Evolutionary conservation across 2,329 filamentous ascomycete genomes (phyloP).

Genomic region (Corniculantispora saksenae): DNA sequence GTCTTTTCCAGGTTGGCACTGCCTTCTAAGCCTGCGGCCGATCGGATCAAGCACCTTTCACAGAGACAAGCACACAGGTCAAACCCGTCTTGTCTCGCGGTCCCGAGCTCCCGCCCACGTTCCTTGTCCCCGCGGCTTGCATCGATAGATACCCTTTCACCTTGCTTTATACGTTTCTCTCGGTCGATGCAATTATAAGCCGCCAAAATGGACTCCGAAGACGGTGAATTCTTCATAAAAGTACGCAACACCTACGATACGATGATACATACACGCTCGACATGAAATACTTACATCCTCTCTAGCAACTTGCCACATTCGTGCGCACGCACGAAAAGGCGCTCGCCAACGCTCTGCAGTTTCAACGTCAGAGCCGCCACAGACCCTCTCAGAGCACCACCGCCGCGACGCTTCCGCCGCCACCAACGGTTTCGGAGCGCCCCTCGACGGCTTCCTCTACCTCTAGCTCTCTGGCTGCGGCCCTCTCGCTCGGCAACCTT

Average conservation of each 20-base stretch:
- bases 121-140: not conserved
- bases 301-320: constrained; percentile 89
- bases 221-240: constrained; percentile 88
- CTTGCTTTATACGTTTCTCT: not conserved
- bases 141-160: not conserved
- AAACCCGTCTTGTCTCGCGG: constrained; percentile 7
- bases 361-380: constrained; percentile 72
- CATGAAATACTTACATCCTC: constrained; percentile 34
- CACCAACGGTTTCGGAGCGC: constrained; percentile 60
- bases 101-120: constrained; percentile 5
- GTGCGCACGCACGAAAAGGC: constrained; percentile 97
- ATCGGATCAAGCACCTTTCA: constrained; percentile 13
- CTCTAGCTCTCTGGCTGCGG: constrained; percentile 75
- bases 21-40: constrained; percentile 18
- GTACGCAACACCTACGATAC: constrained; percentile 44
- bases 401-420: constrained; percentile 55
- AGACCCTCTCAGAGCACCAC: constrained; percentile 66
- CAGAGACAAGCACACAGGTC: not conserved
- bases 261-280: not conserved
- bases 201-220: constrained; percentile 79
- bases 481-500: constrained; percentile 82
- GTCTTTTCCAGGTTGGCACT: constrained; percentile 11
- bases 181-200: constrained; percentile 37
- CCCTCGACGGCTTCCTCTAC: constrained; percentile 69
- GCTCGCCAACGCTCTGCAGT: constrained; percentile 89